Evolutionary conservation across 495 filamentous ascomycete genomes (phyloP).

Genomic region (Penicillium bovifimosum): DNA sequence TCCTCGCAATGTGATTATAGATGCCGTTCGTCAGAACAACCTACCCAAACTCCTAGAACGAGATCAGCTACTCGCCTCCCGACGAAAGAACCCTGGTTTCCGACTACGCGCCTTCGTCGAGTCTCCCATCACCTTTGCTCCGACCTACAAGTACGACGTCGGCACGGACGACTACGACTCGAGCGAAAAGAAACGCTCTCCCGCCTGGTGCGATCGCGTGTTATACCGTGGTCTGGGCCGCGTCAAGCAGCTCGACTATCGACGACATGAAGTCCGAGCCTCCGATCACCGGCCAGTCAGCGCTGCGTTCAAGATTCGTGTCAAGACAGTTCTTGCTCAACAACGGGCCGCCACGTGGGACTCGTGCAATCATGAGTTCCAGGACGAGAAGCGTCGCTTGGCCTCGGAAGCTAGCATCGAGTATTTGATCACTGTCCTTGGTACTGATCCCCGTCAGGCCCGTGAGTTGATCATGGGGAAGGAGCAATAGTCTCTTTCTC

Average conservation of each 20-base stretch:
- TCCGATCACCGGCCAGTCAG: constrained; percentile 93
- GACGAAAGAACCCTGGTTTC: constrained; percentile 83
- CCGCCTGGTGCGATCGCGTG: constrained; percentile 94
- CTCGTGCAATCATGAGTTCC: constrained; percentile 64
- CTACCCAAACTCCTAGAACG: constrained; percentile 87
- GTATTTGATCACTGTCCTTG: constrained; percentile 49
- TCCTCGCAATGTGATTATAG: constrained; percentile 83
- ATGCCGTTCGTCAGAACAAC: constrained; percentile 71
- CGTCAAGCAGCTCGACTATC: constrained; percentile 82
- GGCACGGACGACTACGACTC: constrained; percentile 91
- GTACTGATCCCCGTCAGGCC: constrained; percentile 44
- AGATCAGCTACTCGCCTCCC: constrained; percentile 84
- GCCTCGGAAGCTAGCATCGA: constrained; percentile 56
- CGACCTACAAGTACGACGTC: constrained; percentile 98
- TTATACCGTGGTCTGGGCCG: constrained; percentile 78
- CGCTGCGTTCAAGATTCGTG: constrained; percentile 69
- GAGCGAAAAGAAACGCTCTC: constrained; percentile 90
- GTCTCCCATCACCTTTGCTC: constrained; percentile 79
- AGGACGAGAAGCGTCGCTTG: constrained; percentile 57
- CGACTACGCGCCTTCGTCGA: constrained; percentile 81
- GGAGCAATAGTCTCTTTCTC: constrained; percentile 9
- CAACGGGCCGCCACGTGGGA: constrained; percentile 63
- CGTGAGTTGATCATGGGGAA: constrained; percentile 34
- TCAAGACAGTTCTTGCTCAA: constrained; percentile 70
- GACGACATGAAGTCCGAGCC: constrained; percentile 79